Conservation (phyloP, 192 early-diverging fungal genomes). For the Mortierella antarctica region DNA sequence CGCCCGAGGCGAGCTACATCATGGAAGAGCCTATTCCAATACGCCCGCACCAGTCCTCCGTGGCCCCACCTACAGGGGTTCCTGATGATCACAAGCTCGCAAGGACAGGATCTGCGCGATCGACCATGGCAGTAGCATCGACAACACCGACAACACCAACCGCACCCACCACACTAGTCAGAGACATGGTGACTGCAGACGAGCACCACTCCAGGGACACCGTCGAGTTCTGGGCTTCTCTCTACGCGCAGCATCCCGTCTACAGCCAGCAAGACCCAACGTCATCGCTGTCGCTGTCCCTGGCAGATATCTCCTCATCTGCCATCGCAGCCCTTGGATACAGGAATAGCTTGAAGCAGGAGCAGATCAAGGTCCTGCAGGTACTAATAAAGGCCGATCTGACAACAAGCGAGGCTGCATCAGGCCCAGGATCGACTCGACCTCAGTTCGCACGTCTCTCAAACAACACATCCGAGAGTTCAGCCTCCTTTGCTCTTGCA, state of each 20-base stretch:
- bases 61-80: too few relatives aligned
- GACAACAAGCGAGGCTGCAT: background rate
- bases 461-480: too few relatives aligned
- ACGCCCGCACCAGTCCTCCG: too few relatives aligned
- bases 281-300: background rate
- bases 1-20: too few relatives aligned
- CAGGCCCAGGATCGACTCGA: background rate
- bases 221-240: conserved; percentile 38
- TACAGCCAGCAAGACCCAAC: conserved; percentile 4
- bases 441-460: too few relatives aligned
- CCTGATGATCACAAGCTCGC: too few relatives aligned
- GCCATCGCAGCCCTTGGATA: background rate
- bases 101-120: too few relatives aligned
- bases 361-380: conserved; percentile 25
- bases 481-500: too few relatives aligned
- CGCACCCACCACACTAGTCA: background rate
- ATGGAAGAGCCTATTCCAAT: too few relatives aligned
- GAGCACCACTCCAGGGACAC: conserved; percentile 10
- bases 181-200: too few relatives aligned
- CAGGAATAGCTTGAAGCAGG: conserved; percentile 3
- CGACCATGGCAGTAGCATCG: background rate
- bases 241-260: conserved; percentile 37
- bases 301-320: background rate
- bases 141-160: background rate
- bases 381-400: conserved; percentile 30